These are phyloP conservation scores for Coccomyxa subellipsoidea DNA, from an alignment of 163 green algal genomes.

Conservation along the genomic window DNA sequence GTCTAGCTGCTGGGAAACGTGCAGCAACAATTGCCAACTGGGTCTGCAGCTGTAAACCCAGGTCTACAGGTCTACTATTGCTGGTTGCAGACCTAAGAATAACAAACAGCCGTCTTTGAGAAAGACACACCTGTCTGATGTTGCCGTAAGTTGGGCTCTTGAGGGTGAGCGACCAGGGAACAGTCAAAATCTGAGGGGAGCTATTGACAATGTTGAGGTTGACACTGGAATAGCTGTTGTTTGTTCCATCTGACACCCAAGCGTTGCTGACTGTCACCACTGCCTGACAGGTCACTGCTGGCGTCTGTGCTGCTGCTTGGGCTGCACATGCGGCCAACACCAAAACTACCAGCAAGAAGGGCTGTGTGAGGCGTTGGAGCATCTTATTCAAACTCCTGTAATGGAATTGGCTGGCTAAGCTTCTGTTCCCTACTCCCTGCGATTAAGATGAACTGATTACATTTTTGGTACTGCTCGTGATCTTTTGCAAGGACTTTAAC, in stretches of 20 bases:
- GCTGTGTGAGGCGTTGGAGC: background rate
- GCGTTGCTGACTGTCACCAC: background rate
- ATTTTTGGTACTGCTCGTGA: too few relatives aligned
- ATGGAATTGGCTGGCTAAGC: background rate
- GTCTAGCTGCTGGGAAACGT: too few relatives aligned
- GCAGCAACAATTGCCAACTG: too few relatives aligned
- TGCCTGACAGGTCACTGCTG: slow-evolving; percentile 2
- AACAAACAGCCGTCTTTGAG: too few relatives aligned
- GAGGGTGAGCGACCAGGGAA: slow-evolving; percentile 16
- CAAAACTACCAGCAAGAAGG: background rate
- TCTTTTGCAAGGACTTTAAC: too few relatives aligned
- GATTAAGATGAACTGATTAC: too few relatives aligned
- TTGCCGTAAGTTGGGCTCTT: slow-evolving; percentile 2
- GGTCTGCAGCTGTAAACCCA: too few relatives aligned
- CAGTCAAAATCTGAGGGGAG: background rate
- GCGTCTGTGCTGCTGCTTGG: background rate
- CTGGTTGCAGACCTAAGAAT: too few relatives aligned
- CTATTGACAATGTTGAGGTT: slow-evolving; percentile 7
- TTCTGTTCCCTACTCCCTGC: too few relatives aligned
- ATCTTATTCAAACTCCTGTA: background rate
- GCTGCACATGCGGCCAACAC: background rate
- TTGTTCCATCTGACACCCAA: background rate
- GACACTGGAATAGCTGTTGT: background rate
- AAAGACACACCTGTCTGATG: background rate
- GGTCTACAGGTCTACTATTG: too few relatives aligned